Evolutionary conservation across 805 yeast species (phyloP), one percentile per base, ranked within the genome.

Genomic region (Kluyveromyces starmeri): DNA sequence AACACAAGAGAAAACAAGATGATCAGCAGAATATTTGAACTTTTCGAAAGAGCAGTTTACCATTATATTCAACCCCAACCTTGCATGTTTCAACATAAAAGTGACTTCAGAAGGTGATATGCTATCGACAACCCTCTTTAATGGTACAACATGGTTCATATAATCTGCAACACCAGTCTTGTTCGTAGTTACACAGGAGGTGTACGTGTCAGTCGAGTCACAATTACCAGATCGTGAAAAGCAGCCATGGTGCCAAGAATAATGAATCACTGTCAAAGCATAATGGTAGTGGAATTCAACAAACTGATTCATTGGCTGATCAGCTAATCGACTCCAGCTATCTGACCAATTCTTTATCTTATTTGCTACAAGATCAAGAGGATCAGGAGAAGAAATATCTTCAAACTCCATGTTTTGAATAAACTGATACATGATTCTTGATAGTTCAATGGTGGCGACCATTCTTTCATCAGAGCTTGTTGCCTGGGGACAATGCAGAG

Each of bases 391-490:
- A n/a, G 29, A 13, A 10, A 23, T 16, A 18, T 32, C 31, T 3
- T 16, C 12, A 9, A 28, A 15, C 17, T 30, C 27, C 11, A 35
- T 10, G 22, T 31, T 39, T 38, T 76, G 78, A 14, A 77, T 59
- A 51, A 65, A 78, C 37, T 71, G 70, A 55, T 79, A 79, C 0
- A 46, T 32, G 15, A 43, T 40, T 12, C 71, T 52, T 35, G 78
- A 73, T 8, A 80, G 64, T 13, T 76, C 70, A 33, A 80, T 73
- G 53, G 83, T 94, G 26, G 85, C 78, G 6, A 81, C 78, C 74
- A 83, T 79, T 39, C 92, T 59, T n/a, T 83, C 84, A 50, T 83
- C 94, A 51, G 82, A 83, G 48, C 80, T 79, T 5, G 86, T 78
- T 2, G 86, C 73, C 22, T 71, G 62, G 4, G 76, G 64, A 24